phyloP scores from a whole-genome alignment of 108 stramenopile species.

The Parmales sp. region DNA sequence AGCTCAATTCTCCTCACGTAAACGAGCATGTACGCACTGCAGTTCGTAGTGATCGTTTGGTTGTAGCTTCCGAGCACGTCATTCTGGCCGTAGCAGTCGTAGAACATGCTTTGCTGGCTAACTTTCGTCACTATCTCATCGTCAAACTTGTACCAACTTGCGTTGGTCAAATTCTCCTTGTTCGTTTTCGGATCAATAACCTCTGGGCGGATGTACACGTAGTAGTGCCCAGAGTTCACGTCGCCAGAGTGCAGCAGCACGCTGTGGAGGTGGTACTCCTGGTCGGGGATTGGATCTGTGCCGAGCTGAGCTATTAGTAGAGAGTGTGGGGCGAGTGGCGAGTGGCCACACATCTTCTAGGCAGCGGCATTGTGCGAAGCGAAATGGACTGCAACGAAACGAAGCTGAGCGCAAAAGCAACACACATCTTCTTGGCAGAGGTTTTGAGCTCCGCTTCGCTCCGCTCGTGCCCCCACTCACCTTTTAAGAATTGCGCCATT shows the following conservation, averaged over 20 bases:
- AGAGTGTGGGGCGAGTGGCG: too few species aligned
- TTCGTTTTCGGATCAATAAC: conserved; percentile 9
- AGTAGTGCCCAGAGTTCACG: conserved; percentile 53
- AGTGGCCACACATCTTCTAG: too few species aligned
- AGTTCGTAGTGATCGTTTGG: neutral
- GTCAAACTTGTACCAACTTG: conserved; percentile 53
- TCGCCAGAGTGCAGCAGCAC: conserved; percentile 52
- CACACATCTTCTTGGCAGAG: too few species aligned
- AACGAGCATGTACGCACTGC: neutral
- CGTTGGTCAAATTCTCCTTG: neutral
- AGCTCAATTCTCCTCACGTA: neutral
- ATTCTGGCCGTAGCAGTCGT: neutral
- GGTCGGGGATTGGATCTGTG: neutral
- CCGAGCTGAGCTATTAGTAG: too few species aligned
- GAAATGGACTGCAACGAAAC: too few species aligned
- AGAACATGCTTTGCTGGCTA: neutral
- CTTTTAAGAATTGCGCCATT: conserved; percentile 31
- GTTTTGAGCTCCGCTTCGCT: too few species aligned
- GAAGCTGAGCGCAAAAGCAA: too few species aligned
- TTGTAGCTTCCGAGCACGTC: too few species aligned
- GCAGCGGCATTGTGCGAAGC: too few species aligned
- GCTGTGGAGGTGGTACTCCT: conserved; percentile 26
- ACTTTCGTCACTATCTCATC: conserved; percentile 29
- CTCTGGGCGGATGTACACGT: conserved; percentile 37
- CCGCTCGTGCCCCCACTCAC: neutral